phyloP scores from a whole-genome alignment of 1,139 yeast genomes.

The Pneumocystis carinii region DNA sequence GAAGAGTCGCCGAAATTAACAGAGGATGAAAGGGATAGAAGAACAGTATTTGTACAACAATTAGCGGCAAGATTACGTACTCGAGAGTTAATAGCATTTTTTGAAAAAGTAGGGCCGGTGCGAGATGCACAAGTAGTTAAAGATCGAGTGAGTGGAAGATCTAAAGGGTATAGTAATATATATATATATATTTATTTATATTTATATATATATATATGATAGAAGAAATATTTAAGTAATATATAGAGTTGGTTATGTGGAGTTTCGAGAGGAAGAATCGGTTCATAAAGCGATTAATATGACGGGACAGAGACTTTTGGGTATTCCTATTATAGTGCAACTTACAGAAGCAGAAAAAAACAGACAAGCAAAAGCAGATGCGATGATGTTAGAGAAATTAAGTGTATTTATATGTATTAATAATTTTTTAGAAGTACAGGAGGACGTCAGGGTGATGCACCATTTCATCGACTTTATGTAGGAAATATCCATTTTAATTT shows the following conservation, averaged over 20 bases:
- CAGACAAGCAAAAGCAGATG: constrained; percentile 19
- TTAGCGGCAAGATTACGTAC: constrained; percentile 25
- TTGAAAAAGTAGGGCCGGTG: constrained; percentile 26
- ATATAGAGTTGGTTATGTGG: constrained; percentile 25
- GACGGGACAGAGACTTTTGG: constrained; percentile 26
- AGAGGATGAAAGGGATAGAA: constrained; percentile 23
- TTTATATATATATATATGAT: no score
- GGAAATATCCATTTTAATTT: constrained; percentile 25
- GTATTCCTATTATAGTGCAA: constrained; percentile 27
- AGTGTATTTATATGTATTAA: neutral
- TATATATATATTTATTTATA: no score
- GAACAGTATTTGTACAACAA: constrained; percentile 29
- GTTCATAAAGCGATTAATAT: constrained; percentile 24
- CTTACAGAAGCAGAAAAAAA: constrained; percentile 27
- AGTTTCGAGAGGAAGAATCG: constrained; percentile 22
- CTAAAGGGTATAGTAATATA: constrained; percentile 21
- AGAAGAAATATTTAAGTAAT: no score
- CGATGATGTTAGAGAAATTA: neutral
- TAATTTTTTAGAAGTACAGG: neutral
- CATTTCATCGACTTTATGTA: constrained; percentile 22
- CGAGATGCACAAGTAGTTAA: constrained; percentile 28
- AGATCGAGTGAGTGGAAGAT: constrained; percentile 24
- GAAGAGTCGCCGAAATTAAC: constrained; percentile 9
- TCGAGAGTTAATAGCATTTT: constrained; percentile 24
- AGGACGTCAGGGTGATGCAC: constrained; percentile 13